These are phyloP conservation scores for Camelina hispida DNA, from an alignment of 345 rosid genomes.

Conservation along the genomic window DNA sequence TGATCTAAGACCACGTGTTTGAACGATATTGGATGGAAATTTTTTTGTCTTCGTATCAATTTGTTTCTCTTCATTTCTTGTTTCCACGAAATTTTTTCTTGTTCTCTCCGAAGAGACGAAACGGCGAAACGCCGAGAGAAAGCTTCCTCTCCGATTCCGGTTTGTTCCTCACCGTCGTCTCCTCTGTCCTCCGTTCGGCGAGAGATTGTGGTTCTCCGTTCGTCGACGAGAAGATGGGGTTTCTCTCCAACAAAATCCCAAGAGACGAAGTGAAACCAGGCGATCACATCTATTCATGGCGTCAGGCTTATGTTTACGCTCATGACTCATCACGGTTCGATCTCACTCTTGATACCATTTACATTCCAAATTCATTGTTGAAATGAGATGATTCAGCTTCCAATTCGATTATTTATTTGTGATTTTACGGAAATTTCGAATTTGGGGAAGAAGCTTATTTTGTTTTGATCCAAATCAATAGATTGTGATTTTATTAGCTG, in stretches of 20 bases:
- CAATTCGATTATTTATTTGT: neutral
- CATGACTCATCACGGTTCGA: slow-evolving; percentile 83
- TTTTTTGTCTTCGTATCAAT: too few relatives aligned
- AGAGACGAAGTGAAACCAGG: slow-evolving; percentile 66
- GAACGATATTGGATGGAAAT: too few relatives aligned
- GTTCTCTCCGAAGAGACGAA: too few relatives aligned
- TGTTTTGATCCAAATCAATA: neutral
- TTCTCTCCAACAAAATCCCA: slow-evolving; percentile 61
- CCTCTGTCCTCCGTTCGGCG: too few relatives aligned
- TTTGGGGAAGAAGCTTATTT: slow-evolving; percentile 21
- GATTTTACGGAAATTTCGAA: slow-evolving; percentile 17
- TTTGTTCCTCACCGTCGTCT: too few relatives aligned
- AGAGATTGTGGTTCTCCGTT: slow-evolving; percentile 26
- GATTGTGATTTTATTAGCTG: neutral
- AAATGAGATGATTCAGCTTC: neutral
- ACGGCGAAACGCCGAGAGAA: too few relatives aligned
- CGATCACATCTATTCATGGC: slow-evolving; percentile 91
- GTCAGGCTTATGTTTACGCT: slow-evolving; percentile 70
- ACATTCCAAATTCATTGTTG: neutral
- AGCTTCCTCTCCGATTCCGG: too few relatives aligned
- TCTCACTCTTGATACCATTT: slow-evolving; percentile 18
- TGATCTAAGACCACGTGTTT: too few relatives aligned
- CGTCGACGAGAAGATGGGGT: slow-evolving; percentile 56
- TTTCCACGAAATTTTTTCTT: too few relatives aligned
- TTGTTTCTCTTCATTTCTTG: too few relatives aligned